Conservation (phyloP, 2,329 filamentous ascomycete genomes). For the Tolypocladium inflatum region DNA sequence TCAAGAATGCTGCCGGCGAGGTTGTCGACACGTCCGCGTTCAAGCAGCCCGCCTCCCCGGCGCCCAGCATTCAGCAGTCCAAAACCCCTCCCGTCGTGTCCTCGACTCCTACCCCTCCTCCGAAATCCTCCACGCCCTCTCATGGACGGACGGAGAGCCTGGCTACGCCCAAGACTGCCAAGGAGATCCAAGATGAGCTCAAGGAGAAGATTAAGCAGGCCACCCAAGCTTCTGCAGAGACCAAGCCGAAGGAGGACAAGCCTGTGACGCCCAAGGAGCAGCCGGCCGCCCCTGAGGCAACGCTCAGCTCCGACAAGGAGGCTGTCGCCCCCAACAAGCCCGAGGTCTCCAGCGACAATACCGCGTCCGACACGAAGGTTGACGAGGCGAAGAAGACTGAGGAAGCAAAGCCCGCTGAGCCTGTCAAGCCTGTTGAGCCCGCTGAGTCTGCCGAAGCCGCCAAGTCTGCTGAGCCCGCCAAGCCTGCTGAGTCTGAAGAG, state of each 20-base stretch:
- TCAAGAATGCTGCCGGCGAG: slow-evolving; percentile 77
- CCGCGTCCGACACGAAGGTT: neutral
- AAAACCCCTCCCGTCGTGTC: slow-evolving; percentile 64
- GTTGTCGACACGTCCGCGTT: slow-evolving; percentile 58
- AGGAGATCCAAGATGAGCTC: slow-evolving; percentile 77
- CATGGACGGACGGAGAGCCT: slow-evolving; percentile 65
- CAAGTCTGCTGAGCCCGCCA: slow-evolving; percentile 22
- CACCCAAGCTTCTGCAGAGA: slow-evolving; percentile 24
- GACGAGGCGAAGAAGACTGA: slow-evolving; percentile 17
- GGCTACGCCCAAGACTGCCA: slow-evolving; percentile 58
- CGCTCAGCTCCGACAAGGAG: slow-evolving; percentile 2
- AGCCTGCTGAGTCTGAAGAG: slow-evolving; percentile 32
- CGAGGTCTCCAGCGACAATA: neutral
- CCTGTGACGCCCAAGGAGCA: slow-evolving; percentile 19
- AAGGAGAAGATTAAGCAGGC: slow-evolving; percentile 67
- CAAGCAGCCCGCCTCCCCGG: slow-evolving; percentile 48
- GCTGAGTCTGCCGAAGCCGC: slow-evolving; percentile 15
- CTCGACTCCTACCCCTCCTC: slow-evolving; percentile 70
- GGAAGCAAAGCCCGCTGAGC: slow-evolving; percentile 14
- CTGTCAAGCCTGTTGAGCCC: slow-evolving; percentile 15
- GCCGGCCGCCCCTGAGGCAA: slow-evolving; percentile 11
- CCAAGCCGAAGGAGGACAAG: slow-evolving; percentile 18
- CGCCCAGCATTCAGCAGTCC: slow-evolving; percentile 41
- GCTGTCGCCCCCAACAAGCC: neutral
- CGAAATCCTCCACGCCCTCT: slow-evolving; percentile 59